Conservation (phyloP, 352 stramenopile species). For the Phytophthora tentaculata region DNA sequence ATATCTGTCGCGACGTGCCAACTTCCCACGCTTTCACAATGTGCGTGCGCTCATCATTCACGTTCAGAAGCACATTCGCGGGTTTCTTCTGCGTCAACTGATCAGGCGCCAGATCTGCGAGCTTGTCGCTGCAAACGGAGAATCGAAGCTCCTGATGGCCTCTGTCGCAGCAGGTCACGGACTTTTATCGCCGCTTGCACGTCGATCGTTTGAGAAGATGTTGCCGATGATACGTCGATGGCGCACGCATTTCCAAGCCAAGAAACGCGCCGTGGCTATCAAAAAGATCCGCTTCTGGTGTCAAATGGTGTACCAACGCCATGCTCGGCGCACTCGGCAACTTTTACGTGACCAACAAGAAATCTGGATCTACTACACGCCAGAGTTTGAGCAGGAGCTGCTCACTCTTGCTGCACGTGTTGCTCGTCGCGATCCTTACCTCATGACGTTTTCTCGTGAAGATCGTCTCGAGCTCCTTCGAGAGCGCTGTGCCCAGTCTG, state of each 20-base stretch:
- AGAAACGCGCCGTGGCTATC: slow-evolving; percentile 70
- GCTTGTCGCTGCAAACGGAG: slow-evolving; percentile 49
- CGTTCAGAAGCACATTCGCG: slow-evolving; percentile 63
- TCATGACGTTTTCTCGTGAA: slow-evolving; percentile 55
- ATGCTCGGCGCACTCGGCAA: slow-evolving; percentile 57
- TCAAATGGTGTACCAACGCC: slow-evolving; percentile 74
- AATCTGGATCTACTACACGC: slow-evolving; percentile 81
- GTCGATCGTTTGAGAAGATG: slow-evolving; percentile 58
- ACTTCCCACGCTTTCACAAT: slow-evolving; percentile 48
- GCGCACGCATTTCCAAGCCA: slow-evolving; percentile 53
- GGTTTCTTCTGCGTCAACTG: slow-evolving; percentile 62
- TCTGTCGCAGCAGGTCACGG: slow-evolving; percentile 37
- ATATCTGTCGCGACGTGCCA: slow-evolving; percentile 50
- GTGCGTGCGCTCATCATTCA: slow-evolving; percentile 57
- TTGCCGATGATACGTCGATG: slow-evolving; percentile 60
- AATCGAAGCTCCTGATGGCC: slow-evolving; percentile 55
- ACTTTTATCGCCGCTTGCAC: slow-evolving; percentile 36
- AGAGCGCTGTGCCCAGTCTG: slow-evolving; percentile 55
- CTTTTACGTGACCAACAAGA: slow-evolving; percentile 64
- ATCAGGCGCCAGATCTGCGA: slow-evolving; percentile 57
- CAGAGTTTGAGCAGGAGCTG: slow-evolving; percentile 57
- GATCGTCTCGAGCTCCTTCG: slow-evolving; percentile 55
- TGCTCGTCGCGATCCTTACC: slow-evolving; percentile 64
- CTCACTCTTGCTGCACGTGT: slow-evolving; percentile 59
- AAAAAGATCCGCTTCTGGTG: slow-evolving; percentile 85